Base-by-base conservation (phyloP, 208 protist species). In the Wallacemonas sp. region DNA sequence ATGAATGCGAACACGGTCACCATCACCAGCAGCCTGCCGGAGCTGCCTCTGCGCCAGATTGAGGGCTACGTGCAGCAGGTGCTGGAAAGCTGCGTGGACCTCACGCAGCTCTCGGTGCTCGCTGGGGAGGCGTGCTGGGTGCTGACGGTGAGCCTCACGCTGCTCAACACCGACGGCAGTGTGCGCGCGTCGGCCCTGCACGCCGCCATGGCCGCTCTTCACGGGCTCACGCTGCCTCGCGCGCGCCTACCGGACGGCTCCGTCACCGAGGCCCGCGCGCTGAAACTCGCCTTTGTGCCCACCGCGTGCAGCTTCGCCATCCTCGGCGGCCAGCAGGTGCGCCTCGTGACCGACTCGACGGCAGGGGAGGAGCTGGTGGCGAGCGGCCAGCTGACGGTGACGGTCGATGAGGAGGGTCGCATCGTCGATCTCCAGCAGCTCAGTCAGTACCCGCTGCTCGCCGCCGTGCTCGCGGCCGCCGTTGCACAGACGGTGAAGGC, bases 41-140 rank as follows among this genome's bases (percentile, higher is more conserved):
- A 86, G 25, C 68, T 78, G 18, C 64, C 87, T n/a, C 76, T 92
- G 55, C 83, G 78, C n/a, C 81, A 89, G 67, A 46, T 89, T 25
- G 87, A 89, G 59, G 79, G 84, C 45, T 93, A 84, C 68, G 79
- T 96, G 2, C 65, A 71, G 26, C 66, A 71, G 1, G 79, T 86
- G 20, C 72, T 96, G 25, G 64, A 72, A 20, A 67, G 76, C 31
- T 87, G 80, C 54, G 44, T 94, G 36, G 82, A 91, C 50, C 67
- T 89, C 16, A 44, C 59, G 3, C 74, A 79, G 72, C 79, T 94
- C 39, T 67, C 36, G 28, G 70, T 94, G n/a, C 54, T 83, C n/a
- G 61, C 55, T 18, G 81, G 84, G 0, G 91, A 92, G 61, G 91
- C 91, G 10, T 94, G 88, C 62, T 96, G 91, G 89, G 83, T 94